These are phyloP conservation scores for Penicillium soppii DNA, from an alignment of 495 filamentous ascomycete genomes.

Conservation along the genomic window DNA sequence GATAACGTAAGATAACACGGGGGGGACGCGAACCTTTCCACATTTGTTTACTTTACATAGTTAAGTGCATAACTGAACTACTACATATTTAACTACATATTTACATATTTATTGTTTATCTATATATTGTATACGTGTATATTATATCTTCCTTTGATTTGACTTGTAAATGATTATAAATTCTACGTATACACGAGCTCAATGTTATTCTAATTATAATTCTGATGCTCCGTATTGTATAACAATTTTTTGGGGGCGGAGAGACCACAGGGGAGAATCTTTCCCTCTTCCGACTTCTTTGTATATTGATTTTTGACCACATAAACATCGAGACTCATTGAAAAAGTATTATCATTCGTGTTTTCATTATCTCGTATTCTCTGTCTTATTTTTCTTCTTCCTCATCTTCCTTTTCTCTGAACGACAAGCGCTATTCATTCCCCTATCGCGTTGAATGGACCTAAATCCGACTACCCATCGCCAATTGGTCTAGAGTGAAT, in stretches of 20 bases:
- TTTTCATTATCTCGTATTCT: too few relatives aligned
- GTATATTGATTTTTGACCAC: too few relatives aligned
- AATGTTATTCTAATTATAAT: neutral
- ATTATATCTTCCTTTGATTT: too few relatives aligned
- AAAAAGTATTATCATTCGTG: too few relatives aligned
- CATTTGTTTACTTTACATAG: too few relatives aligned
- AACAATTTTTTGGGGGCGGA: neutral
- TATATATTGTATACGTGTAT: too few relatives aligned
- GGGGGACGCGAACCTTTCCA: constrained; percentile 15
- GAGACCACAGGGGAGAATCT: constrained; percentile 4
- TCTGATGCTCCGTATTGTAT: neutral
- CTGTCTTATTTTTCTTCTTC: neutral
- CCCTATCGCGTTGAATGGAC: neutral
- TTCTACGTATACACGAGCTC: too few relatives aligned
- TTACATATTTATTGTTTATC: neutral
- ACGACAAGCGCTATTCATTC: too few relatives aligned
- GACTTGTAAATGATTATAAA: too few relatives aligned
- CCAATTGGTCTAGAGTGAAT: constrained; percentile 20
- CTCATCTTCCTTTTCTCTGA: neutral
- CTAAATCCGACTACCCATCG: neutral
- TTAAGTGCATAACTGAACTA: neutral
- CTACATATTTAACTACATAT: neutral
- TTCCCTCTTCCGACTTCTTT: neutral
- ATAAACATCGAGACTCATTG: too few relatives aligned
- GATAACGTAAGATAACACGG: constrained; percentile 23